Conservation (phyloP, 1,284 basidiomycete genomes). For the Ustilago hordei region DNA sequence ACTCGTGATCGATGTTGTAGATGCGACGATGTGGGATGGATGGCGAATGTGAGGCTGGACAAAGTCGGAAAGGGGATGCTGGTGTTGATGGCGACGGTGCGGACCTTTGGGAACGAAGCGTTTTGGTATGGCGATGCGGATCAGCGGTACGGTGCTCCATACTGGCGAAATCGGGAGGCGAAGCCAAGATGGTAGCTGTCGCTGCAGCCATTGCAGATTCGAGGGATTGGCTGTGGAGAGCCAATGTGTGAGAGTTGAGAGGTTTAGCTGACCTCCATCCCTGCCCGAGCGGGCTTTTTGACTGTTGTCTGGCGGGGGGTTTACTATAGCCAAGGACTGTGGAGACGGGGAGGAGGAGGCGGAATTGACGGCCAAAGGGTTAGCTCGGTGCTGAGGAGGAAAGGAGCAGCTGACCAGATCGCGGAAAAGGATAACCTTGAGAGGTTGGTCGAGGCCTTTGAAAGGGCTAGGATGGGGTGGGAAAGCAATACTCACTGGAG, state of each 20-base stretch:
- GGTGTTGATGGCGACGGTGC: conserved; percentile 35
- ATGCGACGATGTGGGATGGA: conserved; percentile 38
- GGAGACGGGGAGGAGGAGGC: background rate
- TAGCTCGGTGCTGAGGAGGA: background rate
- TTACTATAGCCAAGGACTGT: conserved; percentile 9
- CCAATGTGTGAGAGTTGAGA: background rate
- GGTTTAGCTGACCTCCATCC: conserved; percentile 28
- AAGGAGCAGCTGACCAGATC: background rate
- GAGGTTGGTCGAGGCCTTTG: background rate
- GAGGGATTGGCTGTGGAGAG: background rate
- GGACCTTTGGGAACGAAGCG: conserved; percentile 30
- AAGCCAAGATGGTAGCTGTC: conserved; percentile 39
- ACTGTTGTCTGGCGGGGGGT: conserved; percentile 4
- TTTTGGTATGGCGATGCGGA: conserved; percentile 19
- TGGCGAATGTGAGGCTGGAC: conserved; percentile 22
- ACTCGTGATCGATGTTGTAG: conserved; percentile 41
- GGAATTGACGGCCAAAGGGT: background rate
- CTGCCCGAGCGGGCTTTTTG: conserved; percentile 9
- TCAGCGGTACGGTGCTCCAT: conserved; percentile 38
- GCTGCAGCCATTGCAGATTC: conserved; percentile 34
- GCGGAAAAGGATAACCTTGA: background rate
- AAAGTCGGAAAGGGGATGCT: conserved; percentile 23
- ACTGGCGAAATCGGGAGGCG: conserved; percentile 35
- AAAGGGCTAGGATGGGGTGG: background rate
- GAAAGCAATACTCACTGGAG: conserved; percentile 16